Conservation (phyloP, 306 rosid genomes). For the Astragalus glycyphyllos region DNA sequence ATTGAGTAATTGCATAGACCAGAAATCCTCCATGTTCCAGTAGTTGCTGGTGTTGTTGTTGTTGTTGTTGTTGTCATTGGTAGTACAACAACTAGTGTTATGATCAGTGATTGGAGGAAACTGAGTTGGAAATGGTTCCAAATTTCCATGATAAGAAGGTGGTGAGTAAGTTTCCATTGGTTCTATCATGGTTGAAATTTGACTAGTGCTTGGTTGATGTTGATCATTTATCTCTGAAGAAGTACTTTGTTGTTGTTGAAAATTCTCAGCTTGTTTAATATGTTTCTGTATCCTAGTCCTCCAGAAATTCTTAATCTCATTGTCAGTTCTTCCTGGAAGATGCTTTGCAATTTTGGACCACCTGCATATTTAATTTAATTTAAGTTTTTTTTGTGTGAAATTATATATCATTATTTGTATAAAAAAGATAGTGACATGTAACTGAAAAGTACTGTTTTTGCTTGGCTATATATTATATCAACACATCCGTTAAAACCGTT, state of each 20-base stretch:
- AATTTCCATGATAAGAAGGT: constrained; percentile 41
- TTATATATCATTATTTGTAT: not conserved
- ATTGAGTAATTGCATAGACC: constrained; percentile 89
- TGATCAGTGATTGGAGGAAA: constrained; percentile 46
- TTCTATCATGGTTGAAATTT: constrained; percentile 46
- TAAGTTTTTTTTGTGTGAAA: constrained; percentile 1
- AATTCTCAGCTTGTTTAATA: constrained; percentile 73
- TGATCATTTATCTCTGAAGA: constrained; percentile 40
- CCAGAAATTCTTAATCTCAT: constrained; percentile 96
- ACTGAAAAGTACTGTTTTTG: constrained; percentile 22
- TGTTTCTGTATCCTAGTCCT: constrained; percentile 96
- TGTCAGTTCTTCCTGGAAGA: constrained; percentile 94
- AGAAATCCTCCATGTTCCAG: constrained; percentile 95
- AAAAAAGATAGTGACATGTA: constrained; percentile 27
- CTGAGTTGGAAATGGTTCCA: constrained; percentile 50
- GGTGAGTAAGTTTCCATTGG: constrained; percentile 58
- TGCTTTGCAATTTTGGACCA: constrained; percentile 99
- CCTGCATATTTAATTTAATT: constrained; percentile 47
- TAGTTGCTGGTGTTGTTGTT: constrained; percentile 53
- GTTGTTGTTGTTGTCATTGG: constrained; percentile 51
- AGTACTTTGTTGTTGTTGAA: constrained; percentile 47
- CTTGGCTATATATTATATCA: not conserved
- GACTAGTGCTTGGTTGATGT: constrained; percentile 59
- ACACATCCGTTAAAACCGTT: too few relatives aligned
- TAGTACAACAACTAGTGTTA: constrained; percentile 44